phyloP scores from a whole-genome alignment of 495 filamentous ascomycete genomes.

The Talaromyces ruber region DNA sequence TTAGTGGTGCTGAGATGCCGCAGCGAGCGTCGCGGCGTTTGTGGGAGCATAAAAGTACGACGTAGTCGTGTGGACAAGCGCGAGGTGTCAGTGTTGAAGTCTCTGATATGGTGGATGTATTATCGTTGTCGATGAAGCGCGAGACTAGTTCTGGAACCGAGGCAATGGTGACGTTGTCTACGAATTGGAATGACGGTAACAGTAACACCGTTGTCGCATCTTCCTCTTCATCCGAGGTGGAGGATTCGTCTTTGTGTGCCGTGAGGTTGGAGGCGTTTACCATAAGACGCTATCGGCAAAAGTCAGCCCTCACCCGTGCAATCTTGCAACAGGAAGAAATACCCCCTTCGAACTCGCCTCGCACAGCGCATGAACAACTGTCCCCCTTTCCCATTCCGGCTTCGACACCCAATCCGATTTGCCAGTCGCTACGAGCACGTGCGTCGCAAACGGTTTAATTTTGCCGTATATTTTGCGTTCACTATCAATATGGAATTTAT shows the following conservation, averaged over 20 bases:
- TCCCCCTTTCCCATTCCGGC: conserved; percentile 78
- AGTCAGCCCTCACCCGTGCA: conserved; percentile 8
- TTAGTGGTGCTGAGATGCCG: conserved; percentile 81
- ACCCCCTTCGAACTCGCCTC: conserved; percentile 56
- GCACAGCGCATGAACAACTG: conserved; percentile 82
- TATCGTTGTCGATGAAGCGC: conserved; percentile 49
- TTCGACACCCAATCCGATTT: conserved; percentile 87
- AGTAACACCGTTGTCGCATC: conserved; percentile 69
- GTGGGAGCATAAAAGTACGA: conserved; percentile 94
- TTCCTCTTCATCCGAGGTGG: neutral
- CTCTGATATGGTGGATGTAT: conserved; percentile 7
- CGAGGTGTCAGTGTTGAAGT: conserved; percentile 35
- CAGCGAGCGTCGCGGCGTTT: conserved; percentile 86
- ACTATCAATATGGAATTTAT: conserved; percentile 65
- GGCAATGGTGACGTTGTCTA: conserved; percentile 68
- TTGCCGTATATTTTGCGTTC: conserved; percentile 69
- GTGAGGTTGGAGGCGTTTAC: conserved; percentile 87
- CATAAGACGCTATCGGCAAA: conserved; percentile 61
- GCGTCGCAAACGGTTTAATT: conserved; percentile 76
- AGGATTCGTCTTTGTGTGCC: conserved; percentile 39
- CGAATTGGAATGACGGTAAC: conserved; percentile 74
- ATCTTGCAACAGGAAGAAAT: conserved; percentile 27
- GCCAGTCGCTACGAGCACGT: conserved; percentile 85
- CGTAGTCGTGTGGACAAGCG: conserved; percentile 67
- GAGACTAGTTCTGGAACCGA: conserved; percentile 61